Evolutionary conservation across 768 basidiomycete genomes (phyloP).

Genomic region (Kondoa malvinella): DNA sequence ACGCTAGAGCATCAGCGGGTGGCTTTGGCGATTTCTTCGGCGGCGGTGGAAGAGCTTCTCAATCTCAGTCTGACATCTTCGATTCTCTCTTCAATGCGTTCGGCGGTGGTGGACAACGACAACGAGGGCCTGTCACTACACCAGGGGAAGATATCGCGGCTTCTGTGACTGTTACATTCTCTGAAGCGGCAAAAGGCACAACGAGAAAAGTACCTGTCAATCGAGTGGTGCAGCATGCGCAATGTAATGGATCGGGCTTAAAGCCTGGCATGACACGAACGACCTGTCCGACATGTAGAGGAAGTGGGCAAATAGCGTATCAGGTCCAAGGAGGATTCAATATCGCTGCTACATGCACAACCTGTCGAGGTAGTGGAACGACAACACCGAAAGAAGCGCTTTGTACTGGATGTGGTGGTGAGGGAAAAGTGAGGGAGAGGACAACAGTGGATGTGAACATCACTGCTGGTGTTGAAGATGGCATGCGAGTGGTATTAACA

Average conservation of each 20-base stretch:
- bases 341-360: constrained; percentile 77
- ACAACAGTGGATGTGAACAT: constrained; percentile 65
- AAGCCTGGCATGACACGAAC: constrained; percentile 68
- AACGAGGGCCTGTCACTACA: constrained; percentile 27
- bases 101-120: constrained; percentile 37
- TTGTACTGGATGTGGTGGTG: constrained; percentile 65
- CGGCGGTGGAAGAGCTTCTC: constrained; percentile 34
- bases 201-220: constrained; percentile 55
- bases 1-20: constrained; percentile 37
- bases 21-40: constrained; percentile 47
- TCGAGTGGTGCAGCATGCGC: constrained; percentile 63
- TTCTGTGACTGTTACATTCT: constrained; percentile 56
- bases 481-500: constrained; percentile 71
- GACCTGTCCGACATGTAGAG: constrained; percentile 63
- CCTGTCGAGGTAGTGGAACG: constrained; percentile 65
- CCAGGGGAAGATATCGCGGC: constrained; percentile 56
- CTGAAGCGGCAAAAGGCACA: constrained; percentile 87
- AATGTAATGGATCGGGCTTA: constrained; percentile 72
- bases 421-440: constrained; percentile 68
- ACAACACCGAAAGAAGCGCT: constrained; percentile 58
- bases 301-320: constrained; percentile 73
- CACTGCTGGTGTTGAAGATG: constrained; percentile 83
- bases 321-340: constrained; percentile 86
- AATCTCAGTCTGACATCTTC: constrained; percentile 40
- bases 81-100: constrained; percentile 48